Conservation (phyloP, 2,329 filamentous ascomycete species). For the Cytospora piceae region DNA sequence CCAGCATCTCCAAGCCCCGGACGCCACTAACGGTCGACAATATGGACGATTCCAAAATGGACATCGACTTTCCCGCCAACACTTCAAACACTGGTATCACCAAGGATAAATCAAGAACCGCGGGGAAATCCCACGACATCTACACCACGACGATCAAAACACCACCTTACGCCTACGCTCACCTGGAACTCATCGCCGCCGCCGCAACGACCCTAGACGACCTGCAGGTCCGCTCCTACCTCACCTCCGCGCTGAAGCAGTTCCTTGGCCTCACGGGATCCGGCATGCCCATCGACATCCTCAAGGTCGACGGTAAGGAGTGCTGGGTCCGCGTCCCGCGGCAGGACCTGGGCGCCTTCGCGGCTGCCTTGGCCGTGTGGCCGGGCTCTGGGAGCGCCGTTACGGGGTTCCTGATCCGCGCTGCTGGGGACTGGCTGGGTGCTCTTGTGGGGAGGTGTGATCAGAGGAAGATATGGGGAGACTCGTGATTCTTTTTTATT, state of each 20-base stretch:
- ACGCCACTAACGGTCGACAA: not conserved
- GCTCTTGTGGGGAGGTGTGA: slow-evolving; percentile 56
- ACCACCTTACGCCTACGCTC: slow-evolving; percentile 60
- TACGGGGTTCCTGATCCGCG: slow-evolving; percentile 57
- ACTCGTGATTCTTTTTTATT: slow-evolving; percentile 16
- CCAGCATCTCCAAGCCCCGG: not conserved
- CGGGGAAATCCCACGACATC: slow-evolving; percentile 51
- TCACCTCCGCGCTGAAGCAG: slow-evolving; percentile 64
- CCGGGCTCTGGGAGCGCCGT: slow-evolving; percentile 51
- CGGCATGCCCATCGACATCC: slow-evolving; percentile 70
- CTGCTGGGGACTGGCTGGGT: slow-evolving; percentile 68
- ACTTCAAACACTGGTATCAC: not conserved
- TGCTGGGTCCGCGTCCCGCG: slow-evolving; percentile 69
- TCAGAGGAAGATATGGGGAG: slow-evolving; percentile 52
- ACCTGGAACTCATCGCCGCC: slow-evolving; percentile 51
- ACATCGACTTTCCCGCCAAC: slow-evolving; percentile 31
- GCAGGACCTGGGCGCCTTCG: slow-evolving; percentile 62
- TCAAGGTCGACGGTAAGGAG: slow-evolving; percentile 59
- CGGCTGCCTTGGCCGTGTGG: slow-evolving; percentile 70
- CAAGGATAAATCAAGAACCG: slow-evolving; percentile 26
- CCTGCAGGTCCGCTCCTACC: slow-evolving; percentile 65
- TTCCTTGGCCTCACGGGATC: slow-evolving; percentile 72
- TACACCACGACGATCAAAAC: slow-evolving; percentile 54
- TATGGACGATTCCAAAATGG: slow-evolving; percentile 32
- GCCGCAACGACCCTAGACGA: slow-evolving; percentile 53